Conservation (phyloP, 1,139 yeast species). For the Taiozyma onychis region DNA sequence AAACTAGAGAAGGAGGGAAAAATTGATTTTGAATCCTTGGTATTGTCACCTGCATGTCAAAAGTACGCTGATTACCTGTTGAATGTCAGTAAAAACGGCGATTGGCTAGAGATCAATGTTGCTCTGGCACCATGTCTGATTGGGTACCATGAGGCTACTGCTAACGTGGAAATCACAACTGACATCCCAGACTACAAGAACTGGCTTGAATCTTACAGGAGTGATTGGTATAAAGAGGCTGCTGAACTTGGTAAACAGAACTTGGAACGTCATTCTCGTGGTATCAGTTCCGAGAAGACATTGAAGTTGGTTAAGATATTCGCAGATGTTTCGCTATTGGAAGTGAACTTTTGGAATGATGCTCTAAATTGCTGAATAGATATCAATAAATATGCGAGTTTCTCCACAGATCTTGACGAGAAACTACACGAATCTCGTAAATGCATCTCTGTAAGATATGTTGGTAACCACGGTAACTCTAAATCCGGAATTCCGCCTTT, state of each 20-base stretch:
- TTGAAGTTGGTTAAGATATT: slow-evolving; percentile 55
- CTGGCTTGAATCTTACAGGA: slow-evolving; percentile 60
- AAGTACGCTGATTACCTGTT: slow-evolving; percentile 54
- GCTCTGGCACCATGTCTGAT: slow-evolving; percentile 75
- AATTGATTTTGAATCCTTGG: slow-evolving; percentile 38
- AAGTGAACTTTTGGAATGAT: slow-evolving; percentile 59
- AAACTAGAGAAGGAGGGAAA: slow-evolving; percentile 46
- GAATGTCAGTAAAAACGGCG: slow-evolving; percentile 45
- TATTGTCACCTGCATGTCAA: slow-evolving; percentile 45
- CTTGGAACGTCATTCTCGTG: slow-evolving; percentile 39
- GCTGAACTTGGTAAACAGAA: slow-evolving; percentile 42
- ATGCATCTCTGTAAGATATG: neutral
- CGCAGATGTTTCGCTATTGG: slow-evolving; percentile 52
- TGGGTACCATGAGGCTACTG: slow-evolving; percentile 54
- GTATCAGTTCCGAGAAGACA: slow-evolving; percentile 32
- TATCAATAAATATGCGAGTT: neutral
- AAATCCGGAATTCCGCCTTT: neutral
- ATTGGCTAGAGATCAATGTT: slow-evolving; percentile 59
- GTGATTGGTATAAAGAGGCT: slow-evolving; percentile 52
- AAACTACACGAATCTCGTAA: neutral
- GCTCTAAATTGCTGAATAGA: slow-evolving; percentile 17
- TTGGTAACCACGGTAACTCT: neutral
- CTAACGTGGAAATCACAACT: slow-evolving; percentile 19
- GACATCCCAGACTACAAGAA: slow-evolving; percentile 35
- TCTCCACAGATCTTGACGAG: neutral